Base-by-base conservation (phyloP, 1,139 yeast species). In the Taphrina confusa region DNA sequence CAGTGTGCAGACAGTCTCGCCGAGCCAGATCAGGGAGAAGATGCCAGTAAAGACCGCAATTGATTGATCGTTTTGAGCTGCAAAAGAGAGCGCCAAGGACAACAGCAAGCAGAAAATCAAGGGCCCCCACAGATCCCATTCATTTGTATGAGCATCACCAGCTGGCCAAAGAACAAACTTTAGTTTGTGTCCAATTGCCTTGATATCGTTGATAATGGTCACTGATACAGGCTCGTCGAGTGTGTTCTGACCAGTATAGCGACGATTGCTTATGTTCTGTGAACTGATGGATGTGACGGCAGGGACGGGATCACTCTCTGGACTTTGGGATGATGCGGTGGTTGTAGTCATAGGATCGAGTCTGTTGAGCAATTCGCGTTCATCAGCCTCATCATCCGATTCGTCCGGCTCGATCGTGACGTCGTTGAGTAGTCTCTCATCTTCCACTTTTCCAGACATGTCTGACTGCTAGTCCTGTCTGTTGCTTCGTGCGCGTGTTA, bases 81-180 rank as follows among this genome's bases (percentile, higher is more conserved):
- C 65, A 64, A 76, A 64, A 34, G 79, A 76, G 62, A 71, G 78
- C 66, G 67, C 75, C 47, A 87, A 80, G 4, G 90, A 76, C 65
- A 84, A 84, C 16, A 78, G 72, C 54, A 88, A 75, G 16, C 88
- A 83, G 68, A 88, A 86, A 28, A 87, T 79, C 63, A 88, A 75
- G 1, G 96, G 96, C 0, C 96, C 96, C 95, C 95, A 88, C 56
- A 87, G 74, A 72, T 87, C 95, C 95, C 95, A 87, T 59, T 86
- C 92, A 56, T 71, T 69, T 23, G 66, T 65, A 16, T 65, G 65
- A 33, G 67, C 66, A 36, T 61, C 66, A 46, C 61, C 63, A 16
- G 65, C 76, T 0, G 91, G 91, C 89, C 94, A 87, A 20, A 88
- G 74, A 2, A 87, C 90, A 34, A 84, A 82, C 27, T 81, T 75